Evolutionary conservation across 257 asterid genomes (phyloP).

Genomic region (Mitragyna speciosa): DNA sequence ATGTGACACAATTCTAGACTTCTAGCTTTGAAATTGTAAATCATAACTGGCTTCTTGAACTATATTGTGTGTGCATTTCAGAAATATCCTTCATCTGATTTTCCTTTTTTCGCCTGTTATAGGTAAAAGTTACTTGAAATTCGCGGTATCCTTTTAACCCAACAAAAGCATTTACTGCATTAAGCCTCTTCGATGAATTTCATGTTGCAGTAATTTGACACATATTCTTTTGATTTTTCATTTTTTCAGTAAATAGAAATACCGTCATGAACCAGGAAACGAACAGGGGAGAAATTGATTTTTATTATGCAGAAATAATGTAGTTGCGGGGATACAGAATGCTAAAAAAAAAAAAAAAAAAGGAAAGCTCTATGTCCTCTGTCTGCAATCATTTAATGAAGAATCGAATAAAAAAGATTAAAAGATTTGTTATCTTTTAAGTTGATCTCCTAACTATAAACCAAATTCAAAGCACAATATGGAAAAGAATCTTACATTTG

Average conservation of each 20-base stretch:
- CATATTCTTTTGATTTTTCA: not conserved
- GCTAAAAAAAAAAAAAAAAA: not conserved
- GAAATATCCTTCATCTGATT: not conserved
- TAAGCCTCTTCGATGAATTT: not conserved
- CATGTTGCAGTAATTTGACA: not conserved
- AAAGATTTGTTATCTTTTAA: not conserved
- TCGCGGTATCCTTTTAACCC: not conserved
- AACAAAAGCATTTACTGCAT: no score
- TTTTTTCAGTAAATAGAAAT: not conserved
- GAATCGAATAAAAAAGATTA: not conserved
- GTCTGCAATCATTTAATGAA: not conserved
- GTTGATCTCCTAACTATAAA: not conserved
- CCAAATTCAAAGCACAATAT: slow-evolving; percentile 3
- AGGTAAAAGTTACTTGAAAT: not conserved
- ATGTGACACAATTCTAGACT: not conserved
- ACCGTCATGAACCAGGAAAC: not conserved
- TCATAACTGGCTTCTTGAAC: not conserved
- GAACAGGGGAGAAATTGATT: not conserved
- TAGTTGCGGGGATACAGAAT: not conserved
- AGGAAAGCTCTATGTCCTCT: not conserved
- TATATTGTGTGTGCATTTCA: not conserved
- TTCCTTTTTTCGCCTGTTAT: not conserved
- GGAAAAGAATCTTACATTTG: slow-evolving; percentile 24
- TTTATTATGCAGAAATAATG: not conserved
- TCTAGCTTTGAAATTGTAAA: not conserved